Conservation (phyloP, 768 basidiomycete genomes). For the Mycena vitilis region DNA sequence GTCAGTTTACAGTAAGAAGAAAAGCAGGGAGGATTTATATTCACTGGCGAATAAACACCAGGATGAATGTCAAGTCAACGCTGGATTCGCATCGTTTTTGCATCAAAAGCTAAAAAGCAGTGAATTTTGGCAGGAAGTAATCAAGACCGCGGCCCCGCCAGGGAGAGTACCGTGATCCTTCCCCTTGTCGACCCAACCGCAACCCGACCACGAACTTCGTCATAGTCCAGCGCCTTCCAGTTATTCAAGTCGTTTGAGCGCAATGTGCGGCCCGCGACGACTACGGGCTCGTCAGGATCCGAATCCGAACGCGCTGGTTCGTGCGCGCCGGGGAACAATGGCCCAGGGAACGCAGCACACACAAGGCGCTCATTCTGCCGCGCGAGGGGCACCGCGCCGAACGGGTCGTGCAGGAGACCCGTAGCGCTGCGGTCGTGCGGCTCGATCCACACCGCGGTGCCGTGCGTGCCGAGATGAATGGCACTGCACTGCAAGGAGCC, state of each 20-base stretch:
- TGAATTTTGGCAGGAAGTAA: too few relatives aligned
- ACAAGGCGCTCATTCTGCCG: slow-evolving; percentile 54
- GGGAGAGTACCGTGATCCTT: slow-evolving; percentile 6
- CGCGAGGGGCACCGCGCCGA: slow-evolving; percentile 23
- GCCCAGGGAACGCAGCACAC: slow-evolving; percentile 63
- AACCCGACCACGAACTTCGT: slow-evolving; percentile 21
- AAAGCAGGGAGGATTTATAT: too few relatives aligned
- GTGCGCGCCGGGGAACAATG: slow-evolving; percentile 36
- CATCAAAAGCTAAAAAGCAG: too few relatives aligned
- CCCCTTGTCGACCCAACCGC: slow-evolving; percentile 20
- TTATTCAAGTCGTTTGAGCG: slow-evolving; percentile 23
- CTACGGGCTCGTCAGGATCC: background rate
- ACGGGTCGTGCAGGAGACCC: slow-evolving; percentile 49
- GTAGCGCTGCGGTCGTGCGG: slow-evolving; percentile 59
- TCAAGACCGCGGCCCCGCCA: background rate
- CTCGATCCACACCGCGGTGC: slow-evolving; percentile 73
- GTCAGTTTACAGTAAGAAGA: too few relatives aligned
- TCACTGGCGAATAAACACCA: too few relatives aligned
- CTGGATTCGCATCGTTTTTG: too few relatives aligned
- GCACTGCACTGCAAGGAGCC: slow-evolving; percentile 67
- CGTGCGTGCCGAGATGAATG: slow-evolving; percentile 64
- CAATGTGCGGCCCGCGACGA: background rate
- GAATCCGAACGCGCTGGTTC: background rate
- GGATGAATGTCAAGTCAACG: too few relatives aligned
- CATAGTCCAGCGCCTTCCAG: slow-evolving; percentile 32